These are phyloP conservation scores for Kingdonia uniflora DNA, from an alignment of 164 flowering plant genomes.

Conservation along the genomic window DNA sequence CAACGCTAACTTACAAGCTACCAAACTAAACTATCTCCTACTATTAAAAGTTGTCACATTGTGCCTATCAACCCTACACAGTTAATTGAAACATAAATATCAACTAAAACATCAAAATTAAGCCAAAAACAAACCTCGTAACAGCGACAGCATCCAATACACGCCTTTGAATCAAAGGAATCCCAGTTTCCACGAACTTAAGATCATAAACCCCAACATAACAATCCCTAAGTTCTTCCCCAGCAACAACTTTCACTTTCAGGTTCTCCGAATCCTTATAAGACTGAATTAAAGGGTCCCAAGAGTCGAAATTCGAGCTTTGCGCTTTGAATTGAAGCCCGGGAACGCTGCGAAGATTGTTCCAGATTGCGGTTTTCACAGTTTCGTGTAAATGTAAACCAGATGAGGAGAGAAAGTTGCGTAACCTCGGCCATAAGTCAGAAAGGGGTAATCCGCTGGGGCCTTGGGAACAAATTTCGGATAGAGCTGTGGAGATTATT, in stretches of 20 bases:
- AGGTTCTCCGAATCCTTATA: slow-evolving; percentile 42
- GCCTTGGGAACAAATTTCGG: slow-evolving; percentile 58
- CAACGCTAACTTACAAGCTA: no score
- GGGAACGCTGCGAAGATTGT: slow-evolving; percentile 30
- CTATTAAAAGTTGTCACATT: no score
- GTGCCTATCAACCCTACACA: no score
- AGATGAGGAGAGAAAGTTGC: slow-evolving; percentile 18
- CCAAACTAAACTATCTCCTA: no score
- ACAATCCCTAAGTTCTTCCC: slow-evolving; percentile 47
- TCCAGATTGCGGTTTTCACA: slow-evolving; percentile 44
- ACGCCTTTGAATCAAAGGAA: slow-evolving; percentile 35
- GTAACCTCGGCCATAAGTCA: slow-evolving; percentile 43
- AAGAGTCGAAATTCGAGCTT: slow-evolving; percentile 2
- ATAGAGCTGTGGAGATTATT: slow-evolving; percentile 48
- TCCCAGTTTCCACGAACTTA: slow-evolving; percentile 31
- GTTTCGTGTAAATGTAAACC: slow-evolving; percentile 34
- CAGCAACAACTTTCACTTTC: slow-evolving; percentile 40
- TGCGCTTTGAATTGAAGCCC: slow-evolving; percentile 30
- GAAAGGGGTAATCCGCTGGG: slow-evolving; percentile 32
- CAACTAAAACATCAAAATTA: neutral
- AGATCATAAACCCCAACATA: slow-evolving; percentile 65
- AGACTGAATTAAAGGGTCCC: slow-evolving; percentile 20
- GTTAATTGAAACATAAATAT: neutral
- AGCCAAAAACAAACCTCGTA: slow-evolving; percentile 37
- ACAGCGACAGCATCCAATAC: slow-evolving; percentile 51